These are phyloP conservation scores for Onygena corvina DNA, from an alignment of 2,329 filamentous ascomycete genomes.

Conservation along the genomic window DNA sequence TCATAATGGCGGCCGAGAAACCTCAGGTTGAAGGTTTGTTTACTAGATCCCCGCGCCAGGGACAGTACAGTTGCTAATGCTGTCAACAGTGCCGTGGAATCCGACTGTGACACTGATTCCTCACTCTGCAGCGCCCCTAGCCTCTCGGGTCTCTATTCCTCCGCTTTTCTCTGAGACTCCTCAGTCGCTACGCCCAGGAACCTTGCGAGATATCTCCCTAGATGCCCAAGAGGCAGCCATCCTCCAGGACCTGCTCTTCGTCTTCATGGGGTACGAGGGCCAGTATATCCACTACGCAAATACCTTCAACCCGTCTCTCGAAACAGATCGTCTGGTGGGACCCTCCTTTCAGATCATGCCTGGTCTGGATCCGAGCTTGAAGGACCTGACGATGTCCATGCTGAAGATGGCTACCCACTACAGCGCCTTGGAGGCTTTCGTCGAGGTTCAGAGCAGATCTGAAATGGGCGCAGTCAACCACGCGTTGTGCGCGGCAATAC, in stretches of 20 bases:
- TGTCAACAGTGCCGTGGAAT: slow-evolving; percentile 49
- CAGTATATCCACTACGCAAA: slow-evolving; percentile 84
- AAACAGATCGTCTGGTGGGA: slow-evolving; percentile 75
- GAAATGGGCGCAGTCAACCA: slow-evolving; percentile 94
- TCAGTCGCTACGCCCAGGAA: slow-evolving; percentile 51
- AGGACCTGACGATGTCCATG: slow-evolving; percentile 78
- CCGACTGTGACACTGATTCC: slow-evolving; percentile 66
- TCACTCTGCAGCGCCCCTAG: slow-evolving; percentile 58
- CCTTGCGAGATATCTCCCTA: slow-evolving; percentile 58
- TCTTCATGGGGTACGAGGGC: slow-evolving; percentile 98
- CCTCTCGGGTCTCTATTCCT: slow-evolving; percentile 52
- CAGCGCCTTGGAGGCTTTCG: slow-evolving; percentile 77
- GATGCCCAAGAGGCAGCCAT: slow-evolving; percentile 78
- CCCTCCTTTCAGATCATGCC: slow-evolving; percentile 67
- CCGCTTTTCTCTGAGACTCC: slow-evolving; percentile 57
- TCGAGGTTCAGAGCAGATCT: slow-evolving; percentile 84
- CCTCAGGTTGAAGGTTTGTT: slow-evolving; percentile 24
- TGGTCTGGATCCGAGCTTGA: slow-evolving; percentile 79
- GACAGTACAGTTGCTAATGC: slow-evolving; percentile 1
- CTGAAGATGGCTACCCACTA: slow-evolving; percentile 91
- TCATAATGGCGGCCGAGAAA: slow-evolving; percentile 25
- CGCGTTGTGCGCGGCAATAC: slow-evolving; percentile 86
- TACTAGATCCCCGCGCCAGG: not conserved
- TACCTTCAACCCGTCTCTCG: slow-evolving; percentile 67
- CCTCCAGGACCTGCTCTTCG: slow-evolving; percentile 80